Base-by-base conservation (phyloP, 306 rosid species). In the Prinsepia uniflora region DNA sequence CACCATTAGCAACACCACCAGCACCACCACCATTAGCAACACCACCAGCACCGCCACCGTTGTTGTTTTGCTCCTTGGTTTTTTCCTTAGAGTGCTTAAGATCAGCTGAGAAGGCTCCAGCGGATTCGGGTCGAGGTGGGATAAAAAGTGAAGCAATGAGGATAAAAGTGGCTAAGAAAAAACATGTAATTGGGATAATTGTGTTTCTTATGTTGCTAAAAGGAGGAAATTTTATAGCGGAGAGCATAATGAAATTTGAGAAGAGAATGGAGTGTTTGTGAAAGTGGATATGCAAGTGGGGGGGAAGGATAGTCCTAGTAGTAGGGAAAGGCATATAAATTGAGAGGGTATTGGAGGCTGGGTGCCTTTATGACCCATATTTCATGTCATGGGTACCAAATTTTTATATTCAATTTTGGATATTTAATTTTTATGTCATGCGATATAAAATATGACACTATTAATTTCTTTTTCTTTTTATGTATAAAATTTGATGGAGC, bases 321-420 rank as follows among this genome's bases (percentile, higher is more conserved):
- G 55, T 45, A 24, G 12, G 14, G 30, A 36, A 15, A 63, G 6
- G 7, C 0, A 22, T 81, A 86, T 87, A 88, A 18, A 86, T 80
- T 76, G 82, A 79, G 85, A 68, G 74, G 84, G 81, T 75, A 68
- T 60, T 80, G 90, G 96, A 78, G 36, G 90, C 83, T 73, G 79
- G 64, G 36, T 64, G 76, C 90, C 80, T 76, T 90, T 74, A 88
- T 72, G 67, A 70, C 49, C 40, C 78, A 4, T 11, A 0, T 3
- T 10, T 58, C 11, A 12, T 12, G 17, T 30, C 8, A 18, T 54
- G 7, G n/a, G 0, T 19, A 8, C 18, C 24, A 54, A 54, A 18
- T 54, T 8, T 1, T 6, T 56, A n/a, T n/a, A n/a, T n/a, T n/a
- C n/a, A n/a, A n/a, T n/a, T n/a, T n/a, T n/a, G n/a, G n/a, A n/a